Percentiles rank a stretch among this genome's conserved stretches.
Evolutionary conservation across 2,329 filamentous ascomycete genomes (phyloP).

Genomic region (Akanthomyces muscarius): DNA sequence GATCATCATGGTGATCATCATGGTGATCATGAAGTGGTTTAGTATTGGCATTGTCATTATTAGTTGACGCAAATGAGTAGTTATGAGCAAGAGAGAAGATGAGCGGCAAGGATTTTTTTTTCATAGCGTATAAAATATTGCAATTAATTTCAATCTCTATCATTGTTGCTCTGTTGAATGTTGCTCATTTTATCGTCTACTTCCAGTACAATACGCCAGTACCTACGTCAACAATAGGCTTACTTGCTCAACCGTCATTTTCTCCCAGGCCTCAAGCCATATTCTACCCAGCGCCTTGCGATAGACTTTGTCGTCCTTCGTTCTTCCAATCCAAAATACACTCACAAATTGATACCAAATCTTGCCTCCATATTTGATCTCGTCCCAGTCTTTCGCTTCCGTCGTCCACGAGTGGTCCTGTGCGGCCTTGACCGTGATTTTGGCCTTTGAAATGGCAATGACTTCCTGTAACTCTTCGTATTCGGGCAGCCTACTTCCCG

Average conservation of each 20-base stretch:
- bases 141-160: too few relatives aligned
- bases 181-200: neutral
- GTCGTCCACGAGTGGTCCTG: neutral
- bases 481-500: neutral
- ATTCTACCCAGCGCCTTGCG: slow-evolving; percentile 16
- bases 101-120: too few relatives aligned
- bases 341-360: slow-evolving; percentile 13
- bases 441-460: slow-evolving; percentile 15
- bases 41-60: too few relatives aligned
- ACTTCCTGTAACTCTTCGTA: slow-evolving; percentile 7
- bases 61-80: too few relatives aligned
- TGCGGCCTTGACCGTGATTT: neutral
- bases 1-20: too few relatives aligned
- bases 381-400: slow-evolving; percentile 3
- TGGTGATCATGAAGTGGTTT: too few relatives aligned
- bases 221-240: neutral
- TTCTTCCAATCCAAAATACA: slow-evolving; percentile 16
- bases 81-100: too few relatives aligned
- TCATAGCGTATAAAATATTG: too few relatives aligned
- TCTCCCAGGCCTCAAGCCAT: slow-evolving; percentile 11
- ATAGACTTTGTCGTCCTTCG: slow-evolving; percentile 8
- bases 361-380: neutral
- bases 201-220: neutral
- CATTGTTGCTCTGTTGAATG: too few relatives aligned
- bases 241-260: slow-evolving; percentile 12